Base-by-base conservation (phyloP, 75 land plant genomes). In the Adiantum capillusveneris region DNA sequence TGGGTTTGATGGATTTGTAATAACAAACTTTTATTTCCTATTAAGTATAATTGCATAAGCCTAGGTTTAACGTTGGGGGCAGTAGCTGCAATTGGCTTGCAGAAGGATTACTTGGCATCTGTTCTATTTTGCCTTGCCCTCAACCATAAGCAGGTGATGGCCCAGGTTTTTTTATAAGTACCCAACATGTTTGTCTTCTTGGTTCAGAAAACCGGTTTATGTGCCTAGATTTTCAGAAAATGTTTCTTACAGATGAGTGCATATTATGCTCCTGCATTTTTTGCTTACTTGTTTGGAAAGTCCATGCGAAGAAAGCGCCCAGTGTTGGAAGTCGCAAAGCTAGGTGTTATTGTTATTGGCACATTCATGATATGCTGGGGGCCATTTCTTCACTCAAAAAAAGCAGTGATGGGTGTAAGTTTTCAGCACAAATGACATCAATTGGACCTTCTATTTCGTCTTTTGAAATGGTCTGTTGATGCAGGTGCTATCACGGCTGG, bases 191-290 rank as follows among this genome's bases (percentile, higher is more conserved):
- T 34, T 34, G 7, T 5, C 9, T 34, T 34, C 37, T 34, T 34
- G 37, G 9, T 34, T 34, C 9, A 34, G 9, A 9, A 34, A 34
- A 34, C 9, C 37, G 9, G 37, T 34, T 5, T 9, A 3, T 34
- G 9, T 34, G 3, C 3, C 37, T 27, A 22, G 2, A 24, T 7
- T 20, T 18, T 19, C 5, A 20, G 5, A 6, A 44, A 7, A 59
- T 59, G 6, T 56, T 25, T 56, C 21, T 49, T 21, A 61, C 78
- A 91, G 97, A 93, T 93, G 98, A 93, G 90, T 77, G 75, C 81
- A 62, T 93, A 93, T 59, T 93, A 74, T 70, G 98, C 98, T 29
- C 98, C 98, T 25, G 98, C 98, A 28, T 93, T 93, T 66, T 89
- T 93, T 64, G 73, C 79, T 31, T 79, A 93, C 79, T 81, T 93